Conservation (phyloP, 352 stramenopile genomes). For the Pythium dissimile region DNA sequence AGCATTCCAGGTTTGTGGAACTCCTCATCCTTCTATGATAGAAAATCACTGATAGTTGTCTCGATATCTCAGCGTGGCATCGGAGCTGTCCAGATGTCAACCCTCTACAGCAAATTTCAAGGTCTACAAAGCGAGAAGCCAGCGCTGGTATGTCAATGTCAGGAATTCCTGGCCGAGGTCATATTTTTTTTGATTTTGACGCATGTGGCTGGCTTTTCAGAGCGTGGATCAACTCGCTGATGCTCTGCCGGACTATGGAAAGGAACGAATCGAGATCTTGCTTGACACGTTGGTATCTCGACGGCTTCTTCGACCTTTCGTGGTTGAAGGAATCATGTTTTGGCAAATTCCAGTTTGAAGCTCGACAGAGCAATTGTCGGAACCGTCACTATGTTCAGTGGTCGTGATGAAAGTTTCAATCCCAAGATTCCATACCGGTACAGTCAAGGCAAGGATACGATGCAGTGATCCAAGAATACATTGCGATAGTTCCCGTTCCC, state of each 20-base stretch:
- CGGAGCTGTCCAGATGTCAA: constrained; percentile 79
- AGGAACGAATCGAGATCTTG: constrained; percentile 73
- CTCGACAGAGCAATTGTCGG: background rate
- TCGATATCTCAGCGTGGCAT: constrained; percentile 45
- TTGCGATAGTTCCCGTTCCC: too few relatives aligned
- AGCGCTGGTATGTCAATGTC: constrained; percentile 64
- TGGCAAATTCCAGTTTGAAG: constrained; percentile 63
- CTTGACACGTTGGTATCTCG: constrained; percentile 76
- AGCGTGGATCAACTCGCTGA: constrained; percentile 68
- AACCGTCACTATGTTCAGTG: too few relatives aligned
- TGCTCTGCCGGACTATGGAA: constrained; percentile 60
- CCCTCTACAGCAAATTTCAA: constrained; percentile 85
- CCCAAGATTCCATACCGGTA: too few relatives aligned
- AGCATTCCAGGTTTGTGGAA: constrained; percentile 60
- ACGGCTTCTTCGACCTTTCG: constrained; percentile 72
- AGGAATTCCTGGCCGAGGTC: too few relatives aligned
- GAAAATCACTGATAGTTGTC: background rate
- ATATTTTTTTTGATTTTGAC: constrained; percentile 11
- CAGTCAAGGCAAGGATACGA: too few relatives aligned
- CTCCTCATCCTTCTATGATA: background rate
- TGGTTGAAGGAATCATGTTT: constrained; percentile 83
- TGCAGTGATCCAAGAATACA: too few relatives aligned
- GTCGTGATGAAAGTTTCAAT: too few relatives aligned
- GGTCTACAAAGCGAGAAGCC: constrained; percentile 41
- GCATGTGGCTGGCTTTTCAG: constrained; percentile 21